A percentile compares a stretch with the other conserved stretches of the same genome.
Evolutionary conservation across 352 stramenopile genomes (phyloP).

Genomic region (Phytopythium cucurbitacearum): DNA sequence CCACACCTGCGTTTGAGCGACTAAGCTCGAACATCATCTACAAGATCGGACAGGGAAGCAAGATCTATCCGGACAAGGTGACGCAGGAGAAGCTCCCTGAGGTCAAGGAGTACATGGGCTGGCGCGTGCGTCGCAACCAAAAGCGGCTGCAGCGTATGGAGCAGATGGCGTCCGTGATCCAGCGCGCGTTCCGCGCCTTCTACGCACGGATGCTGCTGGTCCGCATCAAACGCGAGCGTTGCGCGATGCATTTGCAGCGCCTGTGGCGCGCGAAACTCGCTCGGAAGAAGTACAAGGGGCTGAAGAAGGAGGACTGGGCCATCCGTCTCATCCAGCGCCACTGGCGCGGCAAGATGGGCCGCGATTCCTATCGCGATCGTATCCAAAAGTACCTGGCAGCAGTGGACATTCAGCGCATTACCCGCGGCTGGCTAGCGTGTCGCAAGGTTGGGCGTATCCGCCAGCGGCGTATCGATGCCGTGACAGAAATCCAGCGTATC

Average conservation of each 20-base stretch:
- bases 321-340: constrained; percentile 88
- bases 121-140: constrained; percentile 92
- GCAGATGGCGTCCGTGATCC: constrained; percentile 78
- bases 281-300: constrained; percentile 59
- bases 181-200: constrained; percentile 88
- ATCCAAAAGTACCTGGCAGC: constrained; percentile 76
- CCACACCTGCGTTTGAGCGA: constrained; percentile 82
- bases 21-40: constrained; percentile 85
- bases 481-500: constrained; percentile 76
- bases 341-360: constrained; percentile 88
- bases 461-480: constrained; percentile 41
- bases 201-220: constrained; percentile 79
- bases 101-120: constrained; percentile 96
- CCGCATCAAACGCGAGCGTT: constrained; percentile 68
- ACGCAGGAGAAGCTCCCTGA: constrained; percentile 37
- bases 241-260: constrained; percentile 85
- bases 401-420: constrained; percentile 84
- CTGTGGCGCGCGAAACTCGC: constrained; percentile 83
- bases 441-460: constrained; percentile 50
- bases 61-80: constrained; percentile 72
- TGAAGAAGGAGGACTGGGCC: constrained; percentile 88
- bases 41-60: constrained; percentile 71
- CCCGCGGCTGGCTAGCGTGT: constrained; percentile 74
- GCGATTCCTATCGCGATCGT: constrained; percentile 71
- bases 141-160: constrained; percentile 90